Conservation (phyloP, 495 filamentous ascomycete species). For the Staphylotrichum longicolle region DNA sequence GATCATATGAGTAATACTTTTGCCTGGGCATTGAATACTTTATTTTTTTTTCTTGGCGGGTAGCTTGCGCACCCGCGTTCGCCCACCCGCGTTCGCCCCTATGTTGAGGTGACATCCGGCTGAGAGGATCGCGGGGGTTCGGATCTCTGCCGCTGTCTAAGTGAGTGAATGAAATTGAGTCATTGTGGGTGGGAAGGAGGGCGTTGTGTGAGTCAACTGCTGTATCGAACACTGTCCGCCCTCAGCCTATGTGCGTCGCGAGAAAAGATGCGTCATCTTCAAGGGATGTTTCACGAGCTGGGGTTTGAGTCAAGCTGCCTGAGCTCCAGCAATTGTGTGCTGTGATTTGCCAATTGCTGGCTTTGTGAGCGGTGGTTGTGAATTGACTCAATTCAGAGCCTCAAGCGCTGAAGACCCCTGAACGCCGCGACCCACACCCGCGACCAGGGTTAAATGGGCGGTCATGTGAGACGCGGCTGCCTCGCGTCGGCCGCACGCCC, state of each 20-base stretch:
- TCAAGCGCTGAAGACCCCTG: background rate
- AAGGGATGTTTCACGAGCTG: too few species aligned
- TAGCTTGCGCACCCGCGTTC: background rate
- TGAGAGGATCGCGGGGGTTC: background rate
- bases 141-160: background rate
- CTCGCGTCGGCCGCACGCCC: conserved; percentile 27
- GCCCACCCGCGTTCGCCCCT: background rate
- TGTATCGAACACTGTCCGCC: background rate
- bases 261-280: background rate
- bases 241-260: too few species aligned
- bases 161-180: background rate
- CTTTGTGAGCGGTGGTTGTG: background rate
- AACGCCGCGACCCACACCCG: background rate
- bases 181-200: too few species aligned
- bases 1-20: conserved; percentile 12
- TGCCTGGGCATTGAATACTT: too few species aligned
- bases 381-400: background rate
- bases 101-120: background rate
- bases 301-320: conserved; percentile 5
- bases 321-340: too few species aligned
- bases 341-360: too few species aligned
- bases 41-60: too few species aligned
- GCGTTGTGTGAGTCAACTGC: too few species aligned
- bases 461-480: conserved; percentile 35
- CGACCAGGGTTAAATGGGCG: conserved; percentile 17